Percentiles rank a stretch among this genome's conserved stretches.
Conservation (phyloP, 345 rosid species). For the Eucalyptus tenuipes region DNA sequence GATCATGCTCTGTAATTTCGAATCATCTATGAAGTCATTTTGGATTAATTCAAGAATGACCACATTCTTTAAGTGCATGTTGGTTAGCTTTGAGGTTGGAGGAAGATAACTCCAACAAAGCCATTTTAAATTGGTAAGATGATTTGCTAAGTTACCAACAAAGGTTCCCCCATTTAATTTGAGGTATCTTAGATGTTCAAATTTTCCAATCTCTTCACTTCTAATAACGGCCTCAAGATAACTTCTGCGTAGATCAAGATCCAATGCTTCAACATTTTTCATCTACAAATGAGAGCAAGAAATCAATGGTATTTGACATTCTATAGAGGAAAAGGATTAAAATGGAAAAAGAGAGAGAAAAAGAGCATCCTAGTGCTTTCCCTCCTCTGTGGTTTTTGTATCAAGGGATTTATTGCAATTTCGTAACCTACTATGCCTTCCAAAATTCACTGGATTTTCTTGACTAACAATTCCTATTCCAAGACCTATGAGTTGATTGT, state of each 20-base stretch:
- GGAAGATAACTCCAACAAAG: not conserved
- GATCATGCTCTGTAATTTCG: not conserved
- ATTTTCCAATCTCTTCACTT: not conserved
- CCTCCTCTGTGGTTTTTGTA: not conserved
- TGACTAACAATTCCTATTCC: not conserved
- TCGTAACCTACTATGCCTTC: not conserved
- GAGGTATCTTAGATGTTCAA: not conserved
- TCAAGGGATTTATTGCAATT: not conserved
- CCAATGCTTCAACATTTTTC: not conserved
- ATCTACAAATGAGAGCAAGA: not conserved
- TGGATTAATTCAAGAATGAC: not conserved
- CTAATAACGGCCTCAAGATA: not conserved
- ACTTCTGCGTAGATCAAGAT: not conserved
- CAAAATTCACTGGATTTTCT: not conserved
- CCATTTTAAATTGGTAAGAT: not conserved
- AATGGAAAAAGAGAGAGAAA: not conserved
- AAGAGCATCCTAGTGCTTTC: not conserved
- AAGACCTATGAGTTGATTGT: not conserved
- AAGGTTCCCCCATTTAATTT: not conserved
- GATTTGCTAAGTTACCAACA: not conserved
- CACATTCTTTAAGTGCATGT: not conserved
- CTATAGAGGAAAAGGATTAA: not conserved
- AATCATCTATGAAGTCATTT: not conserved
- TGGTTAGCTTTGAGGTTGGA: not conserved
- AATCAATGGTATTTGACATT: not conserved